Percentiles rank a stretch among this genome's conserved stretches.
Evolutionary conservation across 1,284 basidiomycete genomes (phyloP).

Genomic region (Pseudomicrostroma phylloplanum): DNA sequence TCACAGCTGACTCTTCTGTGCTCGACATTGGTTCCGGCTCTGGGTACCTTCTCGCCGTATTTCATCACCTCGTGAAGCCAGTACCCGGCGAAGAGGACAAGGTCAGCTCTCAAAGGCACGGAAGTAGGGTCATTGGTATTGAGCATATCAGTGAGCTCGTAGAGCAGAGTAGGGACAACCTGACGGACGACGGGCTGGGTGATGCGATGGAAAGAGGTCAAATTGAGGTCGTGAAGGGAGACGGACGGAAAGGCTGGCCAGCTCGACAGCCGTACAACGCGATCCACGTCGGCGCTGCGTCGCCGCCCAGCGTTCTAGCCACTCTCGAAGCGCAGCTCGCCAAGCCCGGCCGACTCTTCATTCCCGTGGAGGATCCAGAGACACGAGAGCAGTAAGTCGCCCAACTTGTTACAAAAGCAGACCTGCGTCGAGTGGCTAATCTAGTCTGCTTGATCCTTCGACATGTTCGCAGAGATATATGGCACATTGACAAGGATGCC

Average conservation of each 20-base stretch:
- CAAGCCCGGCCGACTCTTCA: conserved; percentile 81
- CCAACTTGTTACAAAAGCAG: neutral
- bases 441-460: neutral
- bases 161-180: conserved; percentile 65
- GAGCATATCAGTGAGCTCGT: conserved; percentile 65
- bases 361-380: conserved; percentile 67
- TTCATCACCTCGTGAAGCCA: conserved; percentile 36
- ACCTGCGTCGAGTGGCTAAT: neutral
- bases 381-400: conserved; percentile 18
- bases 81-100: neutral
- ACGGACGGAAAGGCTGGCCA: conserved; percentile 58
- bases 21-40: conserved; percentile 61
- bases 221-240: conserved; percentile 67
- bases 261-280: conserved; percentile 68
- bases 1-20: conserved; percentile 65
- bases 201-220: conserved; percentile 56
- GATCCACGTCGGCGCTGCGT: conserved; percentile 92
- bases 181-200: conserved; percentile 64
- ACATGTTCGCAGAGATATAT: conserved; percentile 21
- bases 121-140: conserved; percentile 73
- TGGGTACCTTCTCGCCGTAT: conserved; percentile 43
- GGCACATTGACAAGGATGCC: conserved; percentile 56
- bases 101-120: conserved; percentile 39
- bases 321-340: conserved; percentile 69
- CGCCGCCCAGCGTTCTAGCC: conserved; percentile 60